These are phyloP conservation scores for Schwanniomyces occidentalis DNA, from an alignment of 805 yeast species.

Conservation along the genomic window DNA sequence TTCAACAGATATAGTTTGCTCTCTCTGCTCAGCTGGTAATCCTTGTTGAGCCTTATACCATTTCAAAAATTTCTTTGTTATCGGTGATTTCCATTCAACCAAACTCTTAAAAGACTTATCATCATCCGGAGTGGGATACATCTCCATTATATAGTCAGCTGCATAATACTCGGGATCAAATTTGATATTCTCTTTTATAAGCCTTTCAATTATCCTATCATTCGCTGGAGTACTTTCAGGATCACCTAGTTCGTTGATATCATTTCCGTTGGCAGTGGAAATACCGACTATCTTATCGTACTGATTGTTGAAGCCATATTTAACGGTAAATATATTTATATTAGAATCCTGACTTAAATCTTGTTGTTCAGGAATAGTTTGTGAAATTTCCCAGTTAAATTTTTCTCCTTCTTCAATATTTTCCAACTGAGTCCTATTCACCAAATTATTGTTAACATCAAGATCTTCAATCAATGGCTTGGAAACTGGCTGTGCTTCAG, in stretches of 20 bases:
- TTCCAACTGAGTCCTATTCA: conserved; percentile 19
- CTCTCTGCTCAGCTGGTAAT: conserved; percentile 21
- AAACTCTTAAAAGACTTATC: conserved; percentile 46
- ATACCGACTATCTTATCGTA: conserved; percentile 63
- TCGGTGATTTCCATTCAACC: conserved; percentile 54
- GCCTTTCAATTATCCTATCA: conserved; percentile 66
- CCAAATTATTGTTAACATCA: conserved; percentile 17
- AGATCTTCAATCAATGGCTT: conserved; percentile 29
- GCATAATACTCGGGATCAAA: conserved; percentile 90
- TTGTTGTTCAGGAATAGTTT: conserved; percentile 38
- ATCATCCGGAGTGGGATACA: conserved; percentile 57
- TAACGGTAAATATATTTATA: conserved; percentile 25
- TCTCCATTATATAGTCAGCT: conserved; percentile 70
- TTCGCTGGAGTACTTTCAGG: conserved; percentile 67
- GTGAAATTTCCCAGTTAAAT: conserved; percentile 88
- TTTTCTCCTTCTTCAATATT: conserved; percentile 52
- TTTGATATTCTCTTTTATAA: conserved; percentile 63
- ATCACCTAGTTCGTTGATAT: conserved; percentile 80
- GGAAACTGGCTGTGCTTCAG: not conserved
- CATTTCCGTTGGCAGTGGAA: conserved; percentile 80
- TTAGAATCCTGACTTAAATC: conserved; percentile 16
- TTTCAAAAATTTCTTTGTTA: conserved; percentile 41
- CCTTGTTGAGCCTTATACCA: conserved; percentile 46
- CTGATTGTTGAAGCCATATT: conserved; percentile 80
- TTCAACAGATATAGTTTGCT: conserved; percentile 41